These are phyloP conservation scores for Phaseolus lunatus DNA, from an alignment of 306 rosid genomes.

Conservation along the genomic window DNA sequence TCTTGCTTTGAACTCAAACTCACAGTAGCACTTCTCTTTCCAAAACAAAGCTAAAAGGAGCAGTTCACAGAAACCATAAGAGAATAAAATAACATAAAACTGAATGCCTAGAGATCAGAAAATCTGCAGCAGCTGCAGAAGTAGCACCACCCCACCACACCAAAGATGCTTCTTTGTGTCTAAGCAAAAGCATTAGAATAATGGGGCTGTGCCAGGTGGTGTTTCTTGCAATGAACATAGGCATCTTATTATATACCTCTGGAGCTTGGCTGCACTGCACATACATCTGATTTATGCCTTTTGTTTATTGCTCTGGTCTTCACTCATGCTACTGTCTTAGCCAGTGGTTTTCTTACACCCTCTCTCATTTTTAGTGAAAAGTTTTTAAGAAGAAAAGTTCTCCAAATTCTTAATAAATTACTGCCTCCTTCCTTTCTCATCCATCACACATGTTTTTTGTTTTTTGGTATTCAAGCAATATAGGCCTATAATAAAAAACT, in stretches of 20 bases:
- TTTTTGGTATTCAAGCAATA: neutral
- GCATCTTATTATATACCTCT: slow-evolving; percentile 39
- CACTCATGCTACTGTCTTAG: slow-evolving; percentile 19
- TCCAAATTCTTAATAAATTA: neutral
- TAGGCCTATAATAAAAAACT: no score
- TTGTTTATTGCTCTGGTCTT: slow-evolving; percentile 44
- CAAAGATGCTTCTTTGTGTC: slow-evolving; percentile 58
- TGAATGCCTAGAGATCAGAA: slow-evolving; percentile 62
- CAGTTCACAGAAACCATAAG: neutral
- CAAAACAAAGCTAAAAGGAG: slow-evolving; percentile 29
- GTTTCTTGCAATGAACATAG: slow-evolving; percentile 45
- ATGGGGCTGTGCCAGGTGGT: slow-evolving; percentile 46
- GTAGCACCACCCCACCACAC: slow-evolving; percentile 52
- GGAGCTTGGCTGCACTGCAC: slow-evolving; percentile 36
- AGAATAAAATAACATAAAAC: slow-evolving; percentile 47
- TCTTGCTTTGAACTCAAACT: slow-evolving; percentile 65
- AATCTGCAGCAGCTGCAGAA: slow-evolving; percentile 44
- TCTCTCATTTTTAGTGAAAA: neutral
- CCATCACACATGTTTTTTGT: neutral
- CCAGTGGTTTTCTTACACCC: slow-evolving; percentile 4
- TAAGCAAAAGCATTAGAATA: slow-evolving; percentile 49
- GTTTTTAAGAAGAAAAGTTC: slow-evolving; percentile 12
- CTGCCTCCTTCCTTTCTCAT: slow-evolving; percentile 3
- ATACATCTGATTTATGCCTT: slow-evolving; percentile 27
- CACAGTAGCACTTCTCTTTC: neutral